Percentiles rank a stretch among this genome's conserved stretches.
Conservation (phyloP, 1,139 yeast species). For the Diutina rugosa region DNA sequence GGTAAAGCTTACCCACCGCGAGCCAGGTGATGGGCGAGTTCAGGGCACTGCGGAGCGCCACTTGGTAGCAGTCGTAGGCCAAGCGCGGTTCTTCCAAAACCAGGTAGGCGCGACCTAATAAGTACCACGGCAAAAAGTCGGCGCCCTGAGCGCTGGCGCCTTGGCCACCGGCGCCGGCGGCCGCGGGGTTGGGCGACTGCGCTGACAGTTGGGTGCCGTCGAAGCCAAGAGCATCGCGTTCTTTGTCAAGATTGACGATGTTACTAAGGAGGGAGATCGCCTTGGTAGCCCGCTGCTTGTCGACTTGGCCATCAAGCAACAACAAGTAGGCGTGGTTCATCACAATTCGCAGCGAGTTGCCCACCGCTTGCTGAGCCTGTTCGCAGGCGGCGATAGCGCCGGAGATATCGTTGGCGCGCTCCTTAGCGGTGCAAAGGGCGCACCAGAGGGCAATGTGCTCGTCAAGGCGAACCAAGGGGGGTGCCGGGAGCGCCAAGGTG, state of each 20-base stretch:
- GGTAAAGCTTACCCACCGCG: slow-evolving; percentile 48
- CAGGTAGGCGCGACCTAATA: slow-evolving; percentile 42
- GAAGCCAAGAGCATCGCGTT: slow-evolving; percentile 11
- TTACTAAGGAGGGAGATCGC: slow-evolving; percentile 17
- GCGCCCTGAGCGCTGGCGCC: slow-evolving; percentile 14
- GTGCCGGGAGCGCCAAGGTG: slow-evolving; percentile 36
- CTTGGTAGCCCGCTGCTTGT: neutral
- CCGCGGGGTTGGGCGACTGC: neutral
- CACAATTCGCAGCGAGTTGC: slow-evolving; percentile 29
- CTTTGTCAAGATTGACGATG: slow-evolving; percentile 1
- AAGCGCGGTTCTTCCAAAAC: slow-evolving; percentile 31
- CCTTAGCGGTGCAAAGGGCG: slow-evolving; percentile 37
- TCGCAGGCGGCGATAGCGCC: slow-evolving; percentile 38
- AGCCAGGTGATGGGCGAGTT: slow-evolving; percentile 50
- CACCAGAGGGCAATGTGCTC: slow-evolving; percentile 40
- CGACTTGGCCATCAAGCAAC: slow-evolving; percentile 11
- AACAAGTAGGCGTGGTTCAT: slow-evolving; percentile 36
- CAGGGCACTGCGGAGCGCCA: slow-evolving; percentile 42
- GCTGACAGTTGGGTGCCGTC: neutral
- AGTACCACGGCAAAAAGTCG: slow-evolving; percentile 45
- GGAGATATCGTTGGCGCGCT: slow-evolving; percentile 31
- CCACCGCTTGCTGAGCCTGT: slow-evolving; percentile 30
- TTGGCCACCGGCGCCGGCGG: neutral
- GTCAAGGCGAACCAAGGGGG: slow-evolving; percentile 29
- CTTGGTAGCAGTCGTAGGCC: slow-evolving; percentile 47